Base-by-base conservation (phyloP, 225 moss, liverwort and hornwort species). In the Sphagnum contortum region DNA sequence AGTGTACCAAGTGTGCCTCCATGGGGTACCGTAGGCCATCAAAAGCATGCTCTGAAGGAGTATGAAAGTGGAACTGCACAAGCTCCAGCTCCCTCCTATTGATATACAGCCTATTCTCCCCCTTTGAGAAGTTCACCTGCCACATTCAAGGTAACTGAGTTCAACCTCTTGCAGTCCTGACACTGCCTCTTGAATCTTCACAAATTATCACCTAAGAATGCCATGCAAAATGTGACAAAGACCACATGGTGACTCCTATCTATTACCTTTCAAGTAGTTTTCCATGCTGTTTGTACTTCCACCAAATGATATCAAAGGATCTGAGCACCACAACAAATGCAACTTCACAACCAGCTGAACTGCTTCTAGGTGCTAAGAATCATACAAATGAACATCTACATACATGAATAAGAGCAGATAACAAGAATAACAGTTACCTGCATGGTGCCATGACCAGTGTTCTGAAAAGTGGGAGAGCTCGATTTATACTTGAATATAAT, bases 1-100 rank as follows among this genome's bases (percentile, higher is more conserved):
- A 79, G 60, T 94, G 93, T 72, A 94, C 93, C 77, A 90, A 86
- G 76, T 94, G 93, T 3, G 80, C 90, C 65, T 94, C 90, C 88
- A 87, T 93, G 48, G 83, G 72, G 68, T 74, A 88, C 56, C 74
- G 90, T 44, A 71, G 57, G 68, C 93, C 93, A 81, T 90, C 76
- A 71, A 90, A 86, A 5, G 93, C 83, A 73, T 94, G 93, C 74
- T 90, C 90, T 61, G 82, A 90, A 50, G 93, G 93, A 71, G 84
- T 68, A 67, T 94, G 90, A 49, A 90, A 90, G 74, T 94, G 90
- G 74, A 94, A 84, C 69, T 94, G 90, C 54, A 90, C 66, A 64
- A 93, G 77, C 63, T 87, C 75, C 45, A 88, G 71, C 12, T 73
- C 75, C 60, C 77, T 82, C 46, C 76, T 86, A 58, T 74, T 73